phyloP scores from a whole-genome alignment of 2,329 filamentous ascomycete genomes.

The Beauveria australis region DNA sequence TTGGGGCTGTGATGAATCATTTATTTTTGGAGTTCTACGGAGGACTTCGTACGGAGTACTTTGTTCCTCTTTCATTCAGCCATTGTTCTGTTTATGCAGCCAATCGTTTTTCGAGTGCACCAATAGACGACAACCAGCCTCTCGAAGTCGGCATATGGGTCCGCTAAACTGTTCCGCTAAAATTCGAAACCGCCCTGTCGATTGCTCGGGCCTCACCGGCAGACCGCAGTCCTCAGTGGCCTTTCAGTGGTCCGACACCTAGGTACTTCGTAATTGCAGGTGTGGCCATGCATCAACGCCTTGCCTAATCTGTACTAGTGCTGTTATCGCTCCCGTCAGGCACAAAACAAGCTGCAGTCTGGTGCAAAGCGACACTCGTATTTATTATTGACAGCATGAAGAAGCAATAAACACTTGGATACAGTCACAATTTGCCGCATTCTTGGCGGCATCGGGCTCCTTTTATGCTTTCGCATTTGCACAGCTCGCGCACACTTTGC shows the following conservation, averaged over 20 bases:
- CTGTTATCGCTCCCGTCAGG: background rate
- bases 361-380: background rate
- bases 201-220: background rate
- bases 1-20: too few species aligned
- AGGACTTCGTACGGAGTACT: too few species aligned
- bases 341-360: conserved; percentile 10
- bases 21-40: too few species aligned
- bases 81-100: too few species aligned
- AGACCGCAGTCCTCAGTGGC: background rate
- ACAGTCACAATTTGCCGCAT: conserved; percentile 29
- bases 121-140: background rate
- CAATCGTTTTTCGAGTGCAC: background rate
- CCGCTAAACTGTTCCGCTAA: background rate
- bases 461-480: background rate
- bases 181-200: background rate
- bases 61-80: too few species aligned
- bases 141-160: background rate
- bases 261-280: background rate
- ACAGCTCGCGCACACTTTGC: background rate
- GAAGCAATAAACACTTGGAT: background rate
- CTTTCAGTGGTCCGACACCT: background rate
- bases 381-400: background rate
- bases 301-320: background rate
- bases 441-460: conserved; percentile 14
- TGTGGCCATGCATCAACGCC: background rate